Evolutionary conservation across 345 rosid genomes (phyloP), one percentile per base, ranked within the genome.

Genomic region (Hypericum perforatum): DNA sequence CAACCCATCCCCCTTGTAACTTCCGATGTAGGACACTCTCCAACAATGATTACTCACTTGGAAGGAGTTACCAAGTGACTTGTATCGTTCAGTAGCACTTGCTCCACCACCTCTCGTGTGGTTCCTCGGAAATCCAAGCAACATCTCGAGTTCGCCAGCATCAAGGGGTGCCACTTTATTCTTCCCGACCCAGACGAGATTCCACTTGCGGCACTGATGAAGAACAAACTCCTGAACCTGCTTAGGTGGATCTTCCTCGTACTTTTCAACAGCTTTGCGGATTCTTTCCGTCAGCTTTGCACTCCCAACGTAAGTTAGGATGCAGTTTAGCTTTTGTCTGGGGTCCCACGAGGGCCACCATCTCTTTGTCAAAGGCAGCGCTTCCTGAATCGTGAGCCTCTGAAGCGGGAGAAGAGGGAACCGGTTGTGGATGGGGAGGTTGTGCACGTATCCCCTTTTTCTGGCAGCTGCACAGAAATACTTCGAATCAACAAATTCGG

Each of bases 331-430:
- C 50, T 91, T 69, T 10, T 85, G 85, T 53, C 98, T 72, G 7
- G 61, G 10, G 63, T 91, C 98, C 98, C 98, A 87, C 0, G 72
- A 69, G 40, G 98, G 96, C 98, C 98, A 91, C 96, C 95, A 82
- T 62, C 37, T 79, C 71, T 66, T 78, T 5, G 80, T 76, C 14
- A 87, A 10, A 0, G 98, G 95, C 11, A 91, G 63, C 0, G 98
- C 98, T 38, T 87, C 96, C 7, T 68, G 61, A 10, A 91, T 73
- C 5, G 84, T 87, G 39, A 45, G 67, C 2, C 89, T 81, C 39
- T 88, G 90, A 16, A 78, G 74, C 14, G 98, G 98, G 42, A 78
- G 71, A 16, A 91, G 75, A 29, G 85, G 84, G 58, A 37, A 83
- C 52, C 98, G 77, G 45, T 78, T 67, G 7, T 57, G 5, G 22